Base-by-base conservation (phyloP, 2,329 filamentous ascomycete genomes). In the Purpureocillium takamizusanense region DNA sequence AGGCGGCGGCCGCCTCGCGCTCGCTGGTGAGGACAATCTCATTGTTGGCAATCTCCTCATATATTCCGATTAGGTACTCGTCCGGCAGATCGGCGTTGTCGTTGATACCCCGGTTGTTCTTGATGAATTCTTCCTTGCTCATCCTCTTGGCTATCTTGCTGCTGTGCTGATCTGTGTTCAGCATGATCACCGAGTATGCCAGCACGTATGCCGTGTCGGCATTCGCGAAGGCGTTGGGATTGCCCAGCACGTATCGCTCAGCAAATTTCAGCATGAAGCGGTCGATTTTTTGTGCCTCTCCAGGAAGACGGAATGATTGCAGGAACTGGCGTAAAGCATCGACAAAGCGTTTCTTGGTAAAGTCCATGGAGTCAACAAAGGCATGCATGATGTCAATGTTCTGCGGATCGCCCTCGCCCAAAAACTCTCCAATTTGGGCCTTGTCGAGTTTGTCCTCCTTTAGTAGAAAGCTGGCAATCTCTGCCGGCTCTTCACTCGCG, bases 181-280 rank as follows among this genome's bases (percentile, higher is more conserved):
- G 68, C 76, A 98, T 71, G 51, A 98, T 95, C 39, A 97, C 92
- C 0, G 90, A 97, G 62, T 98, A 98, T 0, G 88, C 83, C 29
- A 98, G 70, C 8, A 98, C 87, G 50, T 98, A 98, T 12, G 92
- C 90, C 0, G 94, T 98, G 57, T 98, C 94, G 2, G 92, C 94
- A 53, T 97, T 98, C 28, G 92, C 92, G 60, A 95, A 98, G 1
- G 92, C 90, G 54, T 95, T 95, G 0, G 92, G 92, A 50, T 98
- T 98, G 23, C 89, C 89, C 43, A 82, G 83, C 37, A 94, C 85
- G 58, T 98, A 98, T 43, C 90, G 81, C 60, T 97, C 90, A 9
- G 92, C 92, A 63, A 97, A 98, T 60, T 98, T 98, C 48, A 98
- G 69, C 92, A 98, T 97, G 63, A 97, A 94, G 35, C 92, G 86